A percentile compares a stretch with the other conserved stretches of the same genome.
These are phyloP conservation scores for Vitis rupestris DNA, from an alignment of 164 flowering plant species.

Conservation along the genomic window DNA sequence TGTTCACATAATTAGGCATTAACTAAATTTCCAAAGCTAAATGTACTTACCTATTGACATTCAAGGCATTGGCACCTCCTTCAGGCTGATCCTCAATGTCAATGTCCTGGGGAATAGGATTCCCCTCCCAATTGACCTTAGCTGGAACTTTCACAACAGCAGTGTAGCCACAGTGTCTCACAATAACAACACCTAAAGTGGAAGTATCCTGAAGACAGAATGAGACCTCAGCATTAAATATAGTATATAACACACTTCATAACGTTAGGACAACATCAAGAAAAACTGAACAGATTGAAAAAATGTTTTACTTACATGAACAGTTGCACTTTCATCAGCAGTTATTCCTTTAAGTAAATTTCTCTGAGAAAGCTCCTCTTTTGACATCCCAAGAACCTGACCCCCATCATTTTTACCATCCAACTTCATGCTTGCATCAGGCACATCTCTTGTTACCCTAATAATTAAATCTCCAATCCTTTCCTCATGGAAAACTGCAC, in stretches of 20 bases:
- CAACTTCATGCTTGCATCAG: constrained; percentile 72
- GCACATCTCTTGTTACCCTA: constrained; percentile 55
- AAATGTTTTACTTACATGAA: constrained; percentile 57
- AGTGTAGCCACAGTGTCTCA: constrained; percentile 81
- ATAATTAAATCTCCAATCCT: constrained; percentile 71
- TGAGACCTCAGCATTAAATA: neutral
- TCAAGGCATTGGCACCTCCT: constrained; percentile 94
- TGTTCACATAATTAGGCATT: neutral
- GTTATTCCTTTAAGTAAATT: constrained; percentile 93
- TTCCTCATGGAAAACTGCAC: constrained; percentile 45
- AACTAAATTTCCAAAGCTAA: neutral
- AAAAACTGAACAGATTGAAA: constrained; percentile 8
- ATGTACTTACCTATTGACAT: constrained; percentile 68
- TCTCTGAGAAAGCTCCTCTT: constrained; percentile 62
- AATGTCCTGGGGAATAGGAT: constrained; percentile 49
- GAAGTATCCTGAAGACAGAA: constrained; percentile 69
- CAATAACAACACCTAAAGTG: constrained; percentile 79
- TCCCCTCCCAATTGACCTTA: constrained; percentile 53
- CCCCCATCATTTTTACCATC: constrained; percentile 79
- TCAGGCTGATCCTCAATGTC: constrained; percentile 81
- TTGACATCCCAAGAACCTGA: constrained; percentile 53
- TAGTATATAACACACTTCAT: neutral
- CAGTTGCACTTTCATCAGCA: constrained; percentile 93
- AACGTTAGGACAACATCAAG: neutral
- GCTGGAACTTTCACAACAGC: constrained; percentile 71